Conservation (phyloP, 495 filamentous ascomycete species). For the Lasiosphaeria ovina region DNA sequence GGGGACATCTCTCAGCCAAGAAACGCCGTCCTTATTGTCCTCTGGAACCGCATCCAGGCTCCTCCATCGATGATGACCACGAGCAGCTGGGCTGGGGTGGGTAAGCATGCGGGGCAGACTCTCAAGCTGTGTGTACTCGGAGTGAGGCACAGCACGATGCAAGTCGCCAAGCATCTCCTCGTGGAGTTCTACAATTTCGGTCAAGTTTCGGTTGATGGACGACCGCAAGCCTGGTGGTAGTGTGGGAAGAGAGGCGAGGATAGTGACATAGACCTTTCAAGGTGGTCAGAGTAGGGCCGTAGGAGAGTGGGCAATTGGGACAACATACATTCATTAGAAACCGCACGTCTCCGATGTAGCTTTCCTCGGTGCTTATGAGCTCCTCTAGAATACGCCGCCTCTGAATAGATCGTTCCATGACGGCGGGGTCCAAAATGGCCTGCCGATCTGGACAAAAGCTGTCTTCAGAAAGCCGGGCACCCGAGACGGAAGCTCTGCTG, state of each 20-base stretch:
- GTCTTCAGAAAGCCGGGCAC: conserved; percentile 63
- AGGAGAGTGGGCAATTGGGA: background rate
- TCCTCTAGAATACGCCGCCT: conserved; percentile 79
- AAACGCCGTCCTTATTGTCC: conserved; percentile 33
- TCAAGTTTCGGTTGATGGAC: conserved; percentile 64
- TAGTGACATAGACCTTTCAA: conserved; percentile 62
- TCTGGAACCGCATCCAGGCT: conserved; percentile 62
- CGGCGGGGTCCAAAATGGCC: conserved; percentile 64
- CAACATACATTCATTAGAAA: conserved; percentile 74
- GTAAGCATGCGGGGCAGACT: conserved; percentile 17
- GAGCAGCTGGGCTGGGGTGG: conserved; percentile 15
- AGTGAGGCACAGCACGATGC: conserved; percentile 58
- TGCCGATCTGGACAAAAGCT: conserved; percentile 55
- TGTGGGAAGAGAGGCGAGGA: conserved; percentile 60
- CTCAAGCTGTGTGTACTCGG: conserved; percentile 56
- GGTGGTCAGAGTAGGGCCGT: conserved; percentile 12
- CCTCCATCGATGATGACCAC: conserved; percentile 54
- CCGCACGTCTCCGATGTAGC: conserved; percentile 83
- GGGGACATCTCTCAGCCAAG: conserved; percentile 46
- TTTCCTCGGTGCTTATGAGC: conserved; percentile 78
- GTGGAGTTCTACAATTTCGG: conserved; percentile 68
- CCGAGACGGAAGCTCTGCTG: conserved; percentile 59
- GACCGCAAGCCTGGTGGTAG: conserved; percentile 54
- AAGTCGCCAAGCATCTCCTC: conserved; percentile 67
- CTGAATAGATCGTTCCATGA: conserved; percentile 66